phyloP scores from a whole-genome alignment of 352 stramenopile species.

The Globisporangium middletonii region DNA sequence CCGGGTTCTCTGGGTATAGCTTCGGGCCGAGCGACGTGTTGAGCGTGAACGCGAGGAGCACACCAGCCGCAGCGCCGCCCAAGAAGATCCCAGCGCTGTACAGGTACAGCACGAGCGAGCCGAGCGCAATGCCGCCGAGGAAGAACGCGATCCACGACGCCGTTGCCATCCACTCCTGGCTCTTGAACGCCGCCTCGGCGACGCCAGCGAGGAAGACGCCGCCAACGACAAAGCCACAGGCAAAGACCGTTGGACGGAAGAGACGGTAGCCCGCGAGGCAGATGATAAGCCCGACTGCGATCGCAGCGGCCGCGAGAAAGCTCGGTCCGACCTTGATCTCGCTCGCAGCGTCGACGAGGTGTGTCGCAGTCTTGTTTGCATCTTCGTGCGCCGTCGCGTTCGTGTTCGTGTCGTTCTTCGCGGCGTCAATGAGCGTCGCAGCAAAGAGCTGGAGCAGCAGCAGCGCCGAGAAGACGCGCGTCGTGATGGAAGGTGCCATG shows the following conservation, averaged over 20 bases:
- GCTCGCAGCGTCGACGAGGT: constrained; percentile 20
- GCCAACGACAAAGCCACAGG: constrained; percentile 37
- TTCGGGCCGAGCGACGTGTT: constrained; percentile 36
- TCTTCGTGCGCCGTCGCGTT: constrained; percentile 6
- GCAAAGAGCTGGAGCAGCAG: constrained; percentile 8
- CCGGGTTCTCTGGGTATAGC: constrained; percentile 33
- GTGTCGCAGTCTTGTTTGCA: constrained; percentile 15
- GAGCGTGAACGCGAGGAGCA: constrained; percentile 37
- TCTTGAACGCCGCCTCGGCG: constrained; percentile 28
- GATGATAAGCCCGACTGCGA: constrained; percentile 23
- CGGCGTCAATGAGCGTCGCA: not conserved
- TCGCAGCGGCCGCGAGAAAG: constrained; percentile 28
- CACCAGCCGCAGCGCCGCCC: constrained; percentile 31
- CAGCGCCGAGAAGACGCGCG: constrained; percentile 1
- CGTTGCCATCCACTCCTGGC: constrained; percentile 25
- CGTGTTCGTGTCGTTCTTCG: not conserved
- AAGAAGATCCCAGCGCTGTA: constrained; percentile 47
- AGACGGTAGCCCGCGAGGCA: constrained; percentile 33
- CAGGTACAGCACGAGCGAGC: constrained; percentile 27
- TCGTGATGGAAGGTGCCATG: not conserved
- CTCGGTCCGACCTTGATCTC: constrained; percentile 26
- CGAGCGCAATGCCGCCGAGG: constrained; percentile 26
- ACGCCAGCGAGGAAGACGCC: constrained; percentile 30
- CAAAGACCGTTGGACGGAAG: constrained; percentile 31
- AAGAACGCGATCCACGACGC: constrained; percentile 51